Base-by-base conservation (phyloP, 768 basidiomycete species). In the Kwoniella botswanensis region DNA sequence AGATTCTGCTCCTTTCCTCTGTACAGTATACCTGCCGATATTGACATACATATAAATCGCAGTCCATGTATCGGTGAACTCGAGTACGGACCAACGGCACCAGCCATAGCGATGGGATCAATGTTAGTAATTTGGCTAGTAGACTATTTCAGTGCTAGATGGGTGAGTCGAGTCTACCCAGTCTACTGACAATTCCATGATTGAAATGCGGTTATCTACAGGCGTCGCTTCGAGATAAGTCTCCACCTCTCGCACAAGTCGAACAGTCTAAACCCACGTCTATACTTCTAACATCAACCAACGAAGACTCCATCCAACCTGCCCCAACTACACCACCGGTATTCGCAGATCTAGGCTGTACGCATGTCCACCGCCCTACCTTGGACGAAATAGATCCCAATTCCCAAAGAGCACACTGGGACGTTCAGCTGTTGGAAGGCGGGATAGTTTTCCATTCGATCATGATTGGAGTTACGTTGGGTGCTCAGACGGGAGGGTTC, bases 61-160 rank as follows among this genome's bases (percentile, higher is more conserved):
- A 65, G 64, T n/a, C 50, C 53, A 44, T 65, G 64, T 65, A 65
- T 65, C 12, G 64, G 64, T 22, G n/a, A n/a, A 50, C 29, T 42
- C 18, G 64, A 4, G 7, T 65, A 56, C 43, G 29, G 53, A n/a
- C 64, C 64, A 11, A 65, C 64, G 3, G 54, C 64, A 22, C 64
- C 64, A 11, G 41, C 64, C 5, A 65, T 65, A 10, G 64, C 64
- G 17, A 65, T 65, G 64, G 64, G 64, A 42, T 65, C 64, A 6
- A 65, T 65, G 53, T 26, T 65, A 6, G 41, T 65, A 10, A 65
- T 65, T 22, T 65, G 64, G 64, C 42, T 65, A 1, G 55, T 65
- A 4, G 64, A 65, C 43, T 65, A 65, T 44, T 42, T 55, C 54
- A 35, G 54, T 6, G 64, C 64, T 10, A n/a, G 64, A 21, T 65